Base-by-base conservation (phyloP, 768 basidiomycete species). In the Tricholoma sp. region DNA sequence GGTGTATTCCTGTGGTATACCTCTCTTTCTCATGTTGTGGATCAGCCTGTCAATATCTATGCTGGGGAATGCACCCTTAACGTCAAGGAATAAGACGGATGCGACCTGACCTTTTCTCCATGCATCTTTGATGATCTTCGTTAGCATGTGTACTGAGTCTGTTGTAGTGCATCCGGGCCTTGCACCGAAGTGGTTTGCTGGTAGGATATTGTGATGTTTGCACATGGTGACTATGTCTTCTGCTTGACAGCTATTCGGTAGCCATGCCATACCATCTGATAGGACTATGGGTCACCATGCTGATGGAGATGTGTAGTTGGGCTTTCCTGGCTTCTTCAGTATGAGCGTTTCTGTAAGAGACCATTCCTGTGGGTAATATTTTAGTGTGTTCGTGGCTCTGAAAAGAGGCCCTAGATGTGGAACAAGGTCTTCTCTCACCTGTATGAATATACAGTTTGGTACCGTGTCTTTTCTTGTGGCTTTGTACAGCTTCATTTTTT, bases 141-240 rank as follows among this genome's bases (percentile, higher is more conserved):
- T 65, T 3, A 75, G 37, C 1, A 69, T 43, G 55, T 70, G 63
- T 11, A 73, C 45, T 2, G 72, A 62, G 61, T 76, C 72, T 0
- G 67, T 70, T 0, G 76, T 70, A 0, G 68, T 63, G 37, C 43
- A 32, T 8, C 60, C 64, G 2, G 71, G 68, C 10, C 24, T 27
- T 27, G 24, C 24, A 27, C 24, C 24, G 5, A 27, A 27, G 5
- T 27, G 24, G 47, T 50, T 50, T 5, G n/a, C 47, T 50, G 47
- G 31, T 4, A 52, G 27, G n/a, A 50, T 21, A 8, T 32, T 14
- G 24, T 27, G 24, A 27, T 27, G 24, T 27, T 27, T 27, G 24
- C 24, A 27, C 24, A 27, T 27, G 24, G 24, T 27, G 24, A 27
- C 24, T 27, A 27, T 27, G 24, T 27, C 24, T 27, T 27, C 24